phyloP scores from a whole-genome alignment of 2,329 filamentous ascomycete species.

The Thyridium curvatum region DNA sequence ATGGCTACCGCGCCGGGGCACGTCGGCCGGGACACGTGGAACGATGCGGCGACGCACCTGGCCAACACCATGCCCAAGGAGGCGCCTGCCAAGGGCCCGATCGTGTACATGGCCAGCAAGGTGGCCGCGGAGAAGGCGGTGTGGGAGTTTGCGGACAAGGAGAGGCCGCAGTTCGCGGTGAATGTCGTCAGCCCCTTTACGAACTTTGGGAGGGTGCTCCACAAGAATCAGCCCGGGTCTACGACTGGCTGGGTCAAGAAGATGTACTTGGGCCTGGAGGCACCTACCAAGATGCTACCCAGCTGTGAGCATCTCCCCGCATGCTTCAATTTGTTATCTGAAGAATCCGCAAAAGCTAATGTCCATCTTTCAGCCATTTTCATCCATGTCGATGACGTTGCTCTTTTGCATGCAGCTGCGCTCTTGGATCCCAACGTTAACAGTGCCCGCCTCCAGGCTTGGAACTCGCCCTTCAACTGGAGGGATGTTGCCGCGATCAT shows the following conservation, averaged over 20 bases:
- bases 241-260: constrained; percentile 2
- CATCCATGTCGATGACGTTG: constrained; percentile 4
- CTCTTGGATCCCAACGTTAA: constrained; percentile 13
- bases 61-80: constrained; percentile 10
- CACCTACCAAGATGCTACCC: too few relatives aligned
- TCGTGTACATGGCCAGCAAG: constrained; percentile 11
- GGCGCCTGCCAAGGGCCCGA: neutral
- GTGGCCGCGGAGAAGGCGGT: constrained; percentile 8
- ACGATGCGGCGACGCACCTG: constrained; percentile 5
- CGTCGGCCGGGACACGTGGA: neutral
- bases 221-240: neutral
- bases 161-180: constrained; percentile 11
- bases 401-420: constrained; percentile 16
- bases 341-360: too few relatives aligned
- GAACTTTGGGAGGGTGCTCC: constrained; percentile 1
- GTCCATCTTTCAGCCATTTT: constrained; percentile 1
- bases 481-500: constrained; percentile 10
- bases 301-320: neutral
- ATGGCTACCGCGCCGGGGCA: constrained; percentile 7
- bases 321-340: constrained; percentile 6
- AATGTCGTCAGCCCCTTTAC: constrained; percentile 8
- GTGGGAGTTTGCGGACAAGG: constrained; percentile 8
- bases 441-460: constrained; percentile 16
- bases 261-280: neutral
- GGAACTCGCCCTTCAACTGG: constrained; percentile 12